phyloP scores from a whole-genome alignment of 306 rosid genomes.

The Benincasa hispida region DNA sequence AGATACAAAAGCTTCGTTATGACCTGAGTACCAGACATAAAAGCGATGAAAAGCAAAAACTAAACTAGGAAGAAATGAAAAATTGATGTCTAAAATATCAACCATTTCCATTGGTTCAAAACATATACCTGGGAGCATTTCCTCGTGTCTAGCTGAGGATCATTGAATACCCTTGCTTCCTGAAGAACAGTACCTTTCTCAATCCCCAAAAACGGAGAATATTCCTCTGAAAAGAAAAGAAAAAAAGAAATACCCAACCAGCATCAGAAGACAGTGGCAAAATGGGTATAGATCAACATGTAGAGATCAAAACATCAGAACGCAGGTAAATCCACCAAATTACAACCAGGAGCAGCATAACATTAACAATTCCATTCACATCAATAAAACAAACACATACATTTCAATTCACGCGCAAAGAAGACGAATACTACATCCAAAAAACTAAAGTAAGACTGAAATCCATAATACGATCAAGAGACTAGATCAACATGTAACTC shows the following conservation, averaged over 20 bases:
- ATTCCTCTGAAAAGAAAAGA: conserved; percentile 40
- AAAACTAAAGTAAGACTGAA: neutral
- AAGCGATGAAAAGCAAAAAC: conserved; percentile 11
- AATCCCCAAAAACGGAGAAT: conserved; percentile 86
- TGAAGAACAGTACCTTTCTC: conserved; percentile 98
- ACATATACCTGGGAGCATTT: conserved; percentile 88
- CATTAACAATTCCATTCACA: neutral
- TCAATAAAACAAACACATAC: conserved; percentile 8
- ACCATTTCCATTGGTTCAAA: conserved; percentile 3
- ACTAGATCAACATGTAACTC: conserved; percentile 15
- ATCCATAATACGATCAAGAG: conserved; percentile 20
- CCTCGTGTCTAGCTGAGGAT: conserved; percentile 94
- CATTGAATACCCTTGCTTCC: conserved; percentile 98
- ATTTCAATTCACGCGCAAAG: conserved; percentile 12
- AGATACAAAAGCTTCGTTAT: conserved; percentile 90
- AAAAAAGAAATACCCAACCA: neutral
- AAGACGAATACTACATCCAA: conserved; percentile 1
- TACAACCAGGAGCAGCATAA: neutral
- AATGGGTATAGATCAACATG: neutral
- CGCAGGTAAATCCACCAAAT: conserved; percentile 7
- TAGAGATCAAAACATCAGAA: neutral
- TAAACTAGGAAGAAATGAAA: neutral
- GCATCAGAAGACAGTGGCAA: neutral
- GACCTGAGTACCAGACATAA: conserved; percentile 39
- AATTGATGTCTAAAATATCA: neutral